Percentiles rank a stretch among this genome's conserved stretches.
Evolutionary conservation across 441 rosid species (phyloP).

Genomic region (Euphorbia corollata): DNA sequence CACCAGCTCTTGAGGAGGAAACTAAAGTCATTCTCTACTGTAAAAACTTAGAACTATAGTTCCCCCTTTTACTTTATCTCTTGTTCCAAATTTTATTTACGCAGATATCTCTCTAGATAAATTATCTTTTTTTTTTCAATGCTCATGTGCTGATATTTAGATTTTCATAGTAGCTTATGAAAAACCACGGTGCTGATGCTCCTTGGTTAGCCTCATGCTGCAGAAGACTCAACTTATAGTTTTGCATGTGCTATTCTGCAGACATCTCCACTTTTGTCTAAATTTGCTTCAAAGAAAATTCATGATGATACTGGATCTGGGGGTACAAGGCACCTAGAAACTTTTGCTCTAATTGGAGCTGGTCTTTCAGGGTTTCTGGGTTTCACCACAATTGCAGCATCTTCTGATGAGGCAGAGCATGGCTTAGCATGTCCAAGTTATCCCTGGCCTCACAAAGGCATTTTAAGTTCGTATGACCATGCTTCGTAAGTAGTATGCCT

Average conservation of each 20-base stretch:
- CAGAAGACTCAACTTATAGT: constrained; percentile 1
- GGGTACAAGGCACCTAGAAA: constrained; percentile 47
- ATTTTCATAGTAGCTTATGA: neutral
- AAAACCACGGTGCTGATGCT: neutral
- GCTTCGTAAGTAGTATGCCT: constrained; percentile 67
- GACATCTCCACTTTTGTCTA: constrained; percentile 53
- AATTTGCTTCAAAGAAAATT: constrained; percentile 54
- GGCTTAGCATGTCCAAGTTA: constrained; percentile 75
- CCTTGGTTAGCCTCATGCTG: constrained; percentile 1
- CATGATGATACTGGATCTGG: constrained; percentile 52
- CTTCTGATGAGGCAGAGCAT: constrained; percentile 99
- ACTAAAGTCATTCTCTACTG: constrained; percentile 58
- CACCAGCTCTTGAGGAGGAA: constrained; percentile 85
- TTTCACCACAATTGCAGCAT: constrained; percentile 74
- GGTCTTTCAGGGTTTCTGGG: constrained; percentile 78
- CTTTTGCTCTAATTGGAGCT: constrained; percentile 75
- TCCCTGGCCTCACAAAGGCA: constrained; percentile 99
- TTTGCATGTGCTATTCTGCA: constrained; percentile 22
- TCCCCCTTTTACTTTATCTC: neutral
- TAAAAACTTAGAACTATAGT: constrained; percentile 27
- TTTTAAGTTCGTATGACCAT: constrained; percentile 97
- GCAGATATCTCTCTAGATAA: neutral
- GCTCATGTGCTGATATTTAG: neutral
- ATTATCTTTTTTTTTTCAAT: neutral
- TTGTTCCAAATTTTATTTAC: neutral